Evolutionary conservation across 495 filamentous ascomycete species (phyloP).

Genomic region (Cenococcum geophilum): DNA sequence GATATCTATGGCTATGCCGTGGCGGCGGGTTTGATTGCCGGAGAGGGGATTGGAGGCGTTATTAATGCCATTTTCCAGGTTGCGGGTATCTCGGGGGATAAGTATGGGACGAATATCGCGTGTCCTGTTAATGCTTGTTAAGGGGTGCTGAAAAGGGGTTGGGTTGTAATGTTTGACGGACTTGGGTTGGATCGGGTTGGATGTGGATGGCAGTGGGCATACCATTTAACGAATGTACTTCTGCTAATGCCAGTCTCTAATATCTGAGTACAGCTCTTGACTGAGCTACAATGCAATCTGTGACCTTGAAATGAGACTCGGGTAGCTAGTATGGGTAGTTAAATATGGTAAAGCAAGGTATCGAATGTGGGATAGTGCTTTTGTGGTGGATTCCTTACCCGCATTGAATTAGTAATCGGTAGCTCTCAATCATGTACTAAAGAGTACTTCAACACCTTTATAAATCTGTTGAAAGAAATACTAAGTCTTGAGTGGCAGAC

Average conservation of each 20-base stretch:
- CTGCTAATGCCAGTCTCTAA: not conserved
- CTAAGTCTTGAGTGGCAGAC: too few relatives aligned
- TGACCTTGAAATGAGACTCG: too few relatives aligned
- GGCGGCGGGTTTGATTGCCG: conserved; percentile 62
- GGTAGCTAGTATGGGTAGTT: too few relatives aligned
- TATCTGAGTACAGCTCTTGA: not conserved
- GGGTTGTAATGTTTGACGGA: not conserved
- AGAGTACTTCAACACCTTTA: too few relatives aligned
- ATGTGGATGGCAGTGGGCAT: not conserved
- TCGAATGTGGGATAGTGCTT: too few relatives aligned
- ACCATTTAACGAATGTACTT: not conserved
- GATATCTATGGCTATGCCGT: conserved; percentile 61
- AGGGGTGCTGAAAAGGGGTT: not conserved
- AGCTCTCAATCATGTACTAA: too few relatives aligned
- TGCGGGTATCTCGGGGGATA: conserved; percentile 43
- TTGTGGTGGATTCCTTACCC: too few relatives aligned
- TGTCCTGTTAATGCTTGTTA: conserved; percentile 45
- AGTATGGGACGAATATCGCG: conserved; percentile 44
- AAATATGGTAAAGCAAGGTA: too few relatives aligned
- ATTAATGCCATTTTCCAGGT: conserved; percentile 53
- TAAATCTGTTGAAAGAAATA: too few relatives aligned
- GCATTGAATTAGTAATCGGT: too few relatives aligned
- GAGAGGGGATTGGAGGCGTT: conserved; percentile 62
- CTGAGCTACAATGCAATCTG: too few relatives aligned
- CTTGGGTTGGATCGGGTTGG: not conserved